Conservation (phyloP, 179 eudicot species). For the Spinacia oleracea region DNA sequence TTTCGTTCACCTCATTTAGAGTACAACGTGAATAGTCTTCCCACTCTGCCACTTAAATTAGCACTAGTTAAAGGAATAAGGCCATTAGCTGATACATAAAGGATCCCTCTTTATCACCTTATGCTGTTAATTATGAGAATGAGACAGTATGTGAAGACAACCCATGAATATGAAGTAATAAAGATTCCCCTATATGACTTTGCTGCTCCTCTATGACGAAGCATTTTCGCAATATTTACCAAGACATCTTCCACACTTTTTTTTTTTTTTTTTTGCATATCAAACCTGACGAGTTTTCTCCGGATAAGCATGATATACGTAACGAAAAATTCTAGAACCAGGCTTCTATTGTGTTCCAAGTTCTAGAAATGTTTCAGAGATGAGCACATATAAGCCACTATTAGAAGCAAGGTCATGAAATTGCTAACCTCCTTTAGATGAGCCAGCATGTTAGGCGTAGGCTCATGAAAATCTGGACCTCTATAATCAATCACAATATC, state of each 20-base stretch:
- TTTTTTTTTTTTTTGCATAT: too few species aligned
- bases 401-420: conserved; percentile 1
- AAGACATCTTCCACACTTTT: not conserved
- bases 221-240: not conserved
- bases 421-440: conserved; percentile 78
- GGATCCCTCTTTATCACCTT: not conserved
- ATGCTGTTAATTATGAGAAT: not conserved
- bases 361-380: not conserved
- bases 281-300: too few species aligned
- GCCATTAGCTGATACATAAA: not conserved
- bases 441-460: conserved; percentile 86
- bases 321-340: too few species aligned
- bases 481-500: conserved; percentile 81
- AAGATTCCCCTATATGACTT: not conserved
- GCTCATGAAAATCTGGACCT: conserved; percentile 98
- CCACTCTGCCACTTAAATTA: not conserved
- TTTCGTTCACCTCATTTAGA: not conserved
- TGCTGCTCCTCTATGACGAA: not conserved
- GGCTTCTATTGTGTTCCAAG: not conserved
- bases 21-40: not conserved
- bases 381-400: not conserved
- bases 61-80: not conserved
- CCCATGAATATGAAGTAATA: not conserved
- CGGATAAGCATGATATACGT: too few species aligned
- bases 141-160: not conserved